These are phyloP conservation scores for Cercospora canescens DNA, from an alignment of 2,329 filamentous ascomycete species.

Conservation along the genomic window DNA sequence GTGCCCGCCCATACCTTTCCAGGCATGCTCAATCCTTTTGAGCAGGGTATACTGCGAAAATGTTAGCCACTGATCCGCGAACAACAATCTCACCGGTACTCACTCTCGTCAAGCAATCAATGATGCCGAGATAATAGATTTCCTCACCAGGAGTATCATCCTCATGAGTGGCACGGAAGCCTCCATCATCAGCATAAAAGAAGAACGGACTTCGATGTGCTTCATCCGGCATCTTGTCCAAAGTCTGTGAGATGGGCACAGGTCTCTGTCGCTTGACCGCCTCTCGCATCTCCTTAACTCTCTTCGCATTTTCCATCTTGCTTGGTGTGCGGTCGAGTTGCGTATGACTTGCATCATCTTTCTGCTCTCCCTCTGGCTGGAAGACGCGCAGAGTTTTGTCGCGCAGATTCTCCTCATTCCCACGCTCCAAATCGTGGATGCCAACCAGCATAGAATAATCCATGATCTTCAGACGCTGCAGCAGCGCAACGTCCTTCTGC, in stretches of 20 bases:
- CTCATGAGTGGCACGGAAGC: slow-evolving; percentile 89
- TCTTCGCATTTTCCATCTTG: slow-evolving; percentile 86
- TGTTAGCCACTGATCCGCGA: background rate
- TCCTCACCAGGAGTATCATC: slow-evolving; percentile 81
- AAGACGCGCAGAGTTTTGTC: slow-evolving; percentile 92
- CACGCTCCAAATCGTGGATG: slow-evolving; percentile 85
- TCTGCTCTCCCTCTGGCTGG: slow-evolving; percentile 72
- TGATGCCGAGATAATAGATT: slow-evolving; percentile 97
- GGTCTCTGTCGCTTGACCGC: slow-evolving; percentile 92
- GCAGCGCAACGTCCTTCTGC: slow-evolving; percentile 77
- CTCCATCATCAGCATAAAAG: slow-evolving; percentile 93
- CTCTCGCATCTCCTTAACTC: slow-evolving; percentile 85
- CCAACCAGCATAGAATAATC: slow-evolving; percentile 95
- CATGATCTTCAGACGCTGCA: slow-evolving; percentile 94
- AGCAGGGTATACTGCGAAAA: slow-evolving; percentile 76
- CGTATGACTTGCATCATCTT: slow-evolving; percentile 37
- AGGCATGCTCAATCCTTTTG: slow-evolving; percentile 95
- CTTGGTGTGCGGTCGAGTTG: slow-evolving; percentile 82
- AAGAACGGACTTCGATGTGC: slow-evolving; percentile 71
- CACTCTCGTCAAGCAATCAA: slow-evolving; percentile 96
- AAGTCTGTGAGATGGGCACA: slow-evolving; percentile 82
- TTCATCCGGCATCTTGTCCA: slow-evolving; percentile 83
- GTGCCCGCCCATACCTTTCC: slow-evolving; percentile 86
- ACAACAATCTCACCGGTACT: slow-evolving; percentile 45
- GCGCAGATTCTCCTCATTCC: slow-evolving; percentile 91